A percentile compares a stretch with the other conserved stretches of the same genome.
Evolutionary conservation across 192 early-diverging fungal species (phyloP).

Genomic region (Haplosporangium gracile): DNA sequence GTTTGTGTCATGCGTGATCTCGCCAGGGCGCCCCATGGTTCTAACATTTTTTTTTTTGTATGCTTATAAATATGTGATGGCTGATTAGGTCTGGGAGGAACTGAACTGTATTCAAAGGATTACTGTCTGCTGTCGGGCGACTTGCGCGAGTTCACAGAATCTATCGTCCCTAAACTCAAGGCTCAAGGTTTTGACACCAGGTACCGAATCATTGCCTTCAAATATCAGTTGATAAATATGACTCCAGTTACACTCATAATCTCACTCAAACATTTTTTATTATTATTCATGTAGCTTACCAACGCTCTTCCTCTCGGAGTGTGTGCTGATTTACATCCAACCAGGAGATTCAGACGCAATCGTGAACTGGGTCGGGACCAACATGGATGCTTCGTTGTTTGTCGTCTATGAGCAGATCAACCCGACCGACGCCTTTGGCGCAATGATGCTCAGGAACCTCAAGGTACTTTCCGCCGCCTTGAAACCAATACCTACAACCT

Average conservation of each 20-base stretch:
- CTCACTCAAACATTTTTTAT: background rate
- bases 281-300: constrained; percentile 63
- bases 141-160: constrained; percentile 73
- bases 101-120: constrained; percentile 73
- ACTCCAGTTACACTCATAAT: background rate
- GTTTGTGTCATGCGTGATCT: background rate
- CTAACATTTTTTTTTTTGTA: background rate
- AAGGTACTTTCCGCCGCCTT: constrained; percentile 45
- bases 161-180: constrained; percentile 72
- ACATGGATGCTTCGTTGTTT: constrained; percentile 68
- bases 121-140: constrained; percentile 88
- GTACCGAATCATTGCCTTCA: constrained; percentile 43
- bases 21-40: background rate
- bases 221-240: too few relatives aligned
- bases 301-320: constrained; percentile 94
- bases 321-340: constrained; percentile 91
- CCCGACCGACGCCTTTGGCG: constrained; percentile 92
- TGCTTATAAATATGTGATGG: background rate
- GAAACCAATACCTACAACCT: too few relatives aligned
- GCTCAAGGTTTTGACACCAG: constrained; percentile 68
- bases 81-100: constrained; percentile 71
- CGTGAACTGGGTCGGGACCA: constrained; percentile 75
- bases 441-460: constrained; percentile 92
- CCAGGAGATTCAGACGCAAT: constrained; percentile 75
- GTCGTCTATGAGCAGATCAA: constrained; percentile 93